Evolutionary conservation across 2,329 filamentous ascomycete genomes (phyloP), one percentile per base, ranked within the genome.

Genomic region (Ceratocystis lukuohia): DNA sequence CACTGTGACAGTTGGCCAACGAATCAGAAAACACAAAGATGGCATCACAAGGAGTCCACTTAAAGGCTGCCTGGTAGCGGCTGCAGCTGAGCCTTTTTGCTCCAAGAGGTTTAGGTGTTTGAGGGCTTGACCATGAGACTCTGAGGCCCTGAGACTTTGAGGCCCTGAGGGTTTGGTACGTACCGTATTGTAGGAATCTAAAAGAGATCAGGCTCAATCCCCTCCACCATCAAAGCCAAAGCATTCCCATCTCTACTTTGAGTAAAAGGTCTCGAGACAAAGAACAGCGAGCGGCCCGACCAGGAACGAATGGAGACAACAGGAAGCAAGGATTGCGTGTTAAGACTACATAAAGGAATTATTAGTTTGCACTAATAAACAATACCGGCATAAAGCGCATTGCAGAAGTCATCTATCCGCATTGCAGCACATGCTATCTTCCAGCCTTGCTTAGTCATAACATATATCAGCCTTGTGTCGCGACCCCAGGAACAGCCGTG

Each of bases 401-500:
- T 37, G 33, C 33, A 37, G 33, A 37, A 37, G 8, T 8, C 8
- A 37, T 37, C 10, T 37, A 37, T 10, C 33, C 33, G 33, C 33
- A 37, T 37, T 41, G 37, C 37, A 41, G 37, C 37, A 41, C 37
- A 15, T 41, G 12, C 10, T 12, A 17, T 22, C n/a, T 53, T n/a
- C 46, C 17, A 66, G 64, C 64, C 64, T 64, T 59, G 67, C 67
- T 68, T 68, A 68, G 67, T 68, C 67, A 68, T 15, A 3, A 1
- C 10, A 2, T 20, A 2, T 1, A 10, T 41, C 20, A 68, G 67
- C 67, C 67, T 68, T 61, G 67, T 61, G 67, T 66, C 67, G 64
- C 67, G 64, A 64, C 48, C 37, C 30, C 30, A 33, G 48, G 48
- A 3, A 22, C 48, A 25, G 20, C 48, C 48, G 25, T 25, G 25